Evolutionary conservation across 1,284 basidiomycete genomes (phyloP).

Genomic region (Malassezia sympodialis): DNA sequence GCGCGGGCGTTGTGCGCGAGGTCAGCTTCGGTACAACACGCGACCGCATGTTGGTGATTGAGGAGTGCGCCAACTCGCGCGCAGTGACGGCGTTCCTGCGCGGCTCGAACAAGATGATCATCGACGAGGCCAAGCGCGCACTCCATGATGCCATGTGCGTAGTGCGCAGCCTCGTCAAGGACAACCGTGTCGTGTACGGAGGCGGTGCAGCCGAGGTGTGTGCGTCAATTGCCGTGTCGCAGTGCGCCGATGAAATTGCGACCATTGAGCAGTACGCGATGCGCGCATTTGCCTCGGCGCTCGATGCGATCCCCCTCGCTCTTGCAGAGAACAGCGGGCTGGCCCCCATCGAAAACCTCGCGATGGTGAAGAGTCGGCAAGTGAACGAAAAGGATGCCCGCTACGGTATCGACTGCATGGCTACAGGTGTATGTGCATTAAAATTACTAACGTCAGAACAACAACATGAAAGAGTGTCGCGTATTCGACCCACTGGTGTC

Average conservation of each 20-base stretch:
- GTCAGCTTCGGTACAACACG: conserved; percentile 90
- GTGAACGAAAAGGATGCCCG: conserved; percentile 73
- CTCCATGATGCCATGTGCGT: conserved; percentile 95
- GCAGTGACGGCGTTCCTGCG: conserved; percentile 96
- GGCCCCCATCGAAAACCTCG: conserved; percentile 88
- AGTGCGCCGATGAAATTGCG: conserved; percentile 88
- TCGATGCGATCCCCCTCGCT: conserved; percentile 86
- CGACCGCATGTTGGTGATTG: conserved; percentile 98
- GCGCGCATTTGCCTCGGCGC: conserved; percentile 87
- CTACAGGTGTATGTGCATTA: conserved; percentile 68
- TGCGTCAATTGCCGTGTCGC: conserved; percentile 79
- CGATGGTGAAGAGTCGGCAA: conserved; percentile 86
- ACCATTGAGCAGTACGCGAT: conserved; percentile 98
- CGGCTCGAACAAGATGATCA: conserved; percentile 93
- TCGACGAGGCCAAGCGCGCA: conserved; percentile 95
- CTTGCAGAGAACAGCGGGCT: conserved; percentile 95
- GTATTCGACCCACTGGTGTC: conserved; percentile 95
- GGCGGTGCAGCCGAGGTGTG: conserved; percentile 96
- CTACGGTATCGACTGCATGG: conserved; percentile 87
- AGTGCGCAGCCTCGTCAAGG: conserved; percentile 84
- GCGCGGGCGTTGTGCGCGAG: conserved; percentile 84
- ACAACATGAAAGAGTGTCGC: conserved; percentile 91
- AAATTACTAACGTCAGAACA: conserved; percentile 17
- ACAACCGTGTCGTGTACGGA: conserved; percentile 95
- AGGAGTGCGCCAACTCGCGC: conserved; percentile 91